Evolutionary conservation across 352 stramenopile species (phyloP), one percentile per base, ranked within the genome.

Genomic region (Phytophthora gonapodyides): DNA sequence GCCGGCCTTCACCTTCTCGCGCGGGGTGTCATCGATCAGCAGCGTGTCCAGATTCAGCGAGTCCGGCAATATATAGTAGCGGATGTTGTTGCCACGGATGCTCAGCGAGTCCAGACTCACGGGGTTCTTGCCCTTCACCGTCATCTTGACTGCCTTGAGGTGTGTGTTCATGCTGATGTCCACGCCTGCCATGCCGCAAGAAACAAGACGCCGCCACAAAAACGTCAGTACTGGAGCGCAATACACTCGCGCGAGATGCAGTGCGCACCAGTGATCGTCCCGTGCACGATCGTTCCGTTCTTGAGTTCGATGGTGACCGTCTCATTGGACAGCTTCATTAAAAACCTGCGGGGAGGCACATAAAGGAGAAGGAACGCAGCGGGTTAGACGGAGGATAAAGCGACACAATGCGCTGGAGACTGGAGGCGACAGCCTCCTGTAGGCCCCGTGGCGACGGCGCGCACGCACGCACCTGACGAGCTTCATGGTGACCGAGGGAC

Each of bases 111-210:
- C 97, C 49, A 99, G 89, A 45, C 84, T 97, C 27, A 98, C 93
- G 5, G 97, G 95, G 84, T 99, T 99, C 69, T 99, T 99, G 50
- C 93, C 93, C 77, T 98, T 99, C 19, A 98, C 84, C 4, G 91
- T 98, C 73, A 98, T 94, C 82, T 99, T 99, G 50, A 98, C 97
- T 35, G 98, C 96, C 76, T 99, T 99, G 27, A 99, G 77, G 84
- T 99, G 97, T 65, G 96, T 99, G 88, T 99, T 99, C 98, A 99
- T 99, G 65, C 93, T 98, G 36, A 99, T 97, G 79, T 99, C 98
- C 43, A 99, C 97, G 35, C 97, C 97, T 96, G 53, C 45, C 15
- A 13, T 21, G 5, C 33, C 60, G 19, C 21, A 57, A 24, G 21
- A 42, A 54, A 52, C 38, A 10, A 50, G 17, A 31, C 11, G 6